These are phyloP conservation scores for Vitis hybrid DNA, from an alignment of 177 flowering plant genomes.

Conservation along the genomic window DNA sequence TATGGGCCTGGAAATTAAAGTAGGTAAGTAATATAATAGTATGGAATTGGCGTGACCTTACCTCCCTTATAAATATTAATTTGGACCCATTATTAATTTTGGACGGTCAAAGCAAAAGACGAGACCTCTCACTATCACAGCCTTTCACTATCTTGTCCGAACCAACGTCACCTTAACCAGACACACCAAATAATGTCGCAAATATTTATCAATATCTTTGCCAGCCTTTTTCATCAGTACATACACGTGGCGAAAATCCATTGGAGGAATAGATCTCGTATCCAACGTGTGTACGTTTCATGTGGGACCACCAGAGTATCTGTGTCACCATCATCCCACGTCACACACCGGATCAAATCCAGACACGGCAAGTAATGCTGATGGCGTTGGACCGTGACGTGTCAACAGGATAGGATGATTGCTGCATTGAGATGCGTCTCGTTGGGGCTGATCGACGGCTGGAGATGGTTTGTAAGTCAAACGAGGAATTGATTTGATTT, in stretches of 20 bases:
- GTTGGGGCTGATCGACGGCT: slow-evolving; percentile 3
- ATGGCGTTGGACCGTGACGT: slow-evolving; percentile 14
- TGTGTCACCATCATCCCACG: slow-evolving; percentile 20
- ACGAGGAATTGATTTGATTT: slow-evolving; percentile 5
- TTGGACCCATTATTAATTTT: too few species aligned
- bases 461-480: background rate
- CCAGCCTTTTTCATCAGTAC: slow-evolving; percentile 1
- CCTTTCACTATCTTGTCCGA: slow-evolving; percentile 17
- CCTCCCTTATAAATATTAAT: too few species aligned
- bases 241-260: slow-evolving; percentile 1
- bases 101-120: slow-evolving; percentile 5
- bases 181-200: slow-evolving; percentile 14
- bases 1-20: too few species aligned
- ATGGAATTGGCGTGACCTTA: too few species aligned
- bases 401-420: slow-evolving; percentile 17
- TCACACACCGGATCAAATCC: slow-evolving; percentile 6
- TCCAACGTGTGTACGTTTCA: slow-evolving; percentile 15
- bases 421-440: slow-evolving; percentile 3
- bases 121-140: slow-evolving; percentile 17
- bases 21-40: too few species aligned
- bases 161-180: slow-evolving; percentile 29
- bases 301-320: slow-evolving; percentile 25
- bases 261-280: slow-evolving; percentile 12
- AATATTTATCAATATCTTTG: slow-evolving; percentile 14
- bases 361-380: slow-evolving; percentile 19